Evolutionary conservation across 1,139 yeast species (phyloP).

Genomic region (Geotrichum klebahnii): DNA sequence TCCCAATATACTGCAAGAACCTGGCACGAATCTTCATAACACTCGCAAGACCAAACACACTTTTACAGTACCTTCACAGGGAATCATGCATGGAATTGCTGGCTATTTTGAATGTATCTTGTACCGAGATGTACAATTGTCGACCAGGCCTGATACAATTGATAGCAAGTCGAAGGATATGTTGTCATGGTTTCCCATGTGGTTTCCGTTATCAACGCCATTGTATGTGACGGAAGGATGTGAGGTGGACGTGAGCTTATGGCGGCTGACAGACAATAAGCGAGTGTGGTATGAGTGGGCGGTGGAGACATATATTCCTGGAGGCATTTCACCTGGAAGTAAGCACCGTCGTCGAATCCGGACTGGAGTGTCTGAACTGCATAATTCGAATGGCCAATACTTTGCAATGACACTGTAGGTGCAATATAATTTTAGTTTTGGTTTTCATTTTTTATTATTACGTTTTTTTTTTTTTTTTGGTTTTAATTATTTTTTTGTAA

Average conservation of each 20-base stretch:
- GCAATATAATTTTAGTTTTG: not conserved
- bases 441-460: not conserved
- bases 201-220: constrained; percentile 62
- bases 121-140: constrained; percentile 54
- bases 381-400: constrained; percentile 30
- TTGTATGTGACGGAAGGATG: constrained; percentile 50
- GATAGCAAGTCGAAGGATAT: constrained; percentile 51
- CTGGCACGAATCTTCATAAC: constrained; percentile 32
- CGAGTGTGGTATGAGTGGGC: constrained; percentile 77
- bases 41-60: constrained; percentile 37
- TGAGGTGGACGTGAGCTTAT: constrained; percentile 49
- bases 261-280: constrained; percentile 42
- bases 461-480: not conserved
- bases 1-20: constrained; percentile 7
- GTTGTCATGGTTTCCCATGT: constrained; percentile 68
- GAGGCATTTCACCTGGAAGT: not conserved
- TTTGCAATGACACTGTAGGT: constrained; percentile 27
- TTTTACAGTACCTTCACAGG: constrained; percentile 45
- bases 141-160: constrained; percentile 49
- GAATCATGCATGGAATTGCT: constrained; percentile 64
- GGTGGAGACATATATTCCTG: constrained; percentile 46
- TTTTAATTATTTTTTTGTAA: no score
- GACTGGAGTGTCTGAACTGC: constrained; percentile 29
- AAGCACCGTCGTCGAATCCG: constrained; percentile 25
- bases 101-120: constrained; percentile 71